Conservation (phyloP, 768 basidiomycete species). For the Kwoniella botswanensis region DNA sequence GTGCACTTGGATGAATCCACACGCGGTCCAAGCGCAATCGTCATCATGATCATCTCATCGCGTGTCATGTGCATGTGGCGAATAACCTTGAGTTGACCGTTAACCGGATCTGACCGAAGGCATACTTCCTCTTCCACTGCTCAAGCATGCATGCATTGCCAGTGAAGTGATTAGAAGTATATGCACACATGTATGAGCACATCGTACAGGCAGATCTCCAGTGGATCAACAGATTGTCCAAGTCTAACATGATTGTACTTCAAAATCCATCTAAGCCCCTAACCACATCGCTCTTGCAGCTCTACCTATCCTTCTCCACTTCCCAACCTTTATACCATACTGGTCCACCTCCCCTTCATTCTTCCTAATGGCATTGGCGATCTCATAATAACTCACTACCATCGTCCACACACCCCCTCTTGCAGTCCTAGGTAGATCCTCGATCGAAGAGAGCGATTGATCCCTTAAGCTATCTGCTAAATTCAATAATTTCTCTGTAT, state of each 20-base stretch:
- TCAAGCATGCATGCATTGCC: too few species aligned
- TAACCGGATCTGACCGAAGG: background rate
- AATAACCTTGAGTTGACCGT: background rate
- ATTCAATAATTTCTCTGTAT: constrained; percentile 46
- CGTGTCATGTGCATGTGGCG: background rate
- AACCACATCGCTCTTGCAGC: constrained; percentile 47
- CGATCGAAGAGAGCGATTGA: constrained; percentile 37
- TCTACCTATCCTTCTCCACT: constrained; percentile 33
- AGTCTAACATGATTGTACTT: background rate
- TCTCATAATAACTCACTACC: constrained; percentile 58
- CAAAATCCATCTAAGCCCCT: background rate
- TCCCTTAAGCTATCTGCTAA: constrained; percentile 46
- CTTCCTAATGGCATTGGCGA: constrained; percentile 50
- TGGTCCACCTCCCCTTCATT: constrained; percentile 34
- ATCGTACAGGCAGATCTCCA: too few species aligned
- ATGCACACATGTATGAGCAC: too few species aligned
- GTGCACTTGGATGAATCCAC: background rate
- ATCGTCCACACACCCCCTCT: constrained; percentile 57
- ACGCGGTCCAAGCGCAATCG: background rate
- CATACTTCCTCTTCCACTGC: too few species aligned
- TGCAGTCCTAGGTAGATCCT: constrained; percentile 44
- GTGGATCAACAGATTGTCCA: background rate
- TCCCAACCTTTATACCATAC: constrained; percentile 44
- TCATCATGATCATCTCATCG: background rate
- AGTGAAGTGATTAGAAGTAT: too few species aligned